Evolutionary conservation across 2,329 filamentous ascomycete species (phyloP).

Genomic region (Fusarium nurragi): DNA sequence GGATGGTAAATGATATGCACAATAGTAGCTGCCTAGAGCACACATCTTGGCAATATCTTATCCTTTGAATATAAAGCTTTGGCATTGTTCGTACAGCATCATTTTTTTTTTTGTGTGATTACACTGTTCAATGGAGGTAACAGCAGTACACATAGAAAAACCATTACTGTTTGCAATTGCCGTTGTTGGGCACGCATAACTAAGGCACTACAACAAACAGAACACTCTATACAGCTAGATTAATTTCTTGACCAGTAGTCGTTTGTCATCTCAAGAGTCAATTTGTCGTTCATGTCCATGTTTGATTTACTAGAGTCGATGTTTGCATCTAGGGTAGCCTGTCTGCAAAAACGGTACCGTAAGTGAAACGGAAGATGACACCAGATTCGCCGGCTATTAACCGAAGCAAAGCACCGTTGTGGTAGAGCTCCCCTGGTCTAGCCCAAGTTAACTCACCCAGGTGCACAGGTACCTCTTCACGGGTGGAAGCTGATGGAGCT

Average conservation of each 20-base stretch:
- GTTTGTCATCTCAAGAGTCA: neutral
- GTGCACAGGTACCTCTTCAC: conserved; percentile 23
- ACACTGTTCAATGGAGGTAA: no score
- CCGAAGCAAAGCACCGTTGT: conserved; percentile 9
- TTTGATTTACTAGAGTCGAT: neutral
- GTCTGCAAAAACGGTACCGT: neutral
- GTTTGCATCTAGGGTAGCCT: conserved; percentile 8
- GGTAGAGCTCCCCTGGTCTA: conserved; percentile 32
- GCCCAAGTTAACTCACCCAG: conserved; percentile 18
- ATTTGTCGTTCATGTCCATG: neutral
- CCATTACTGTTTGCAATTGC: no score
- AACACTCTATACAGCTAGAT: no score
- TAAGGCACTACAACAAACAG: no score
- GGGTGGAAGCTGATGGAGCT: conserved; percentile 30
- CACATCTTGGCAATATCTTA: no score
- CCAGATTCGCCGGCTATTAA: conserved; percentile 35
- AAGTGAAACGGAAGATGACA: neutral
- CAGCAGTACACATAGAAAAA: no score
- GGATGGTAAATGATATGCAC: no score
- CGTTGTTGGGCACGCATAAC: no score
- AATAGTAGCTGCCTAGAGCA: no score
- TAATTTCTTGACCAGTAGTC: neutral
- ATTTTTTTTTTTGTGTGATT: no score
- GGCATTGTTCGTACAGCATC: no score
- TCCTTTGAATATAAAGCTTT: no score